Percentiles rank a stretch among this genome's conserved stretches.
Evolutionary conservation across 257 asterid genomes (phyloP).

Genomic region (Nicotiana paniculata): DNA sequence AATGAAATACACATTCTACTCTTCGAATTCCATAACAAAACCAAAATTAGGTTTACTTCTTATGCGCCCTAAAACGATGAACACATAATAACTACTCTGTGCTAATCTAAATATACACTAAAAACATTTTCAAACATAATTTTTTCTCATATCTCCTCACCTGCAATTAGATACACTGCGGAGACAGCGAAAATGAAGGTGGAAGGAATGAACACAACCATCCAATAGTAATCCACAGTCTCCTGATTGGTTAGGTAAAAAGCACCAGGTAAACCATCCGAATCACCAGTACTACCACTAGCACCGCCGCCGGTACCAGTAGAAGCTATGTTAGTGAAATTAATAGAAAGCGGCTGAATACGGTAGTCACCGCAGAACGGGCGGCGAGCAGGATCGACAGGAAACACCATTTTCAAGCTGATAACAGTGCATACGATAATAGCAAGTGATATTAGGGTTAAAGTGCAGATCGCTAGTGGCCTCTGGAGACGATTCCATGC

Average conservation of each 20-base stretch:
- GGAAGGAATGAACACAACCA: conserved; percentile 81
- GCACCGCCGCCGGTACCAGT: not conserved
- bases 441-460: conserved; percentile 40
- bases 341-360: conserved; percentile 71
- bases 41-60: not conserved
- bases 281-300: conserved; percentile 30
- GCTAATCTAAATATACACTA: not conserved
- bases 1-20: not conserved
- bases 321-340: conserved; percentile 40
- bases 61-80: not conserved
- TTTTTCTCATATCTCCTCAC: conserved; percentile 25
- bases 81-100: not conserved
- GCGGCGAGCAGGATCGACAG: conserved; percentile 53
- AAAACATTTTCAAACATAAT: not conserved
- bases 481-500: conserved; percentile 68
- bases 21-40: not conserved
- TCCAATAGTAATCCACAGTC: conserved; percentile 93
- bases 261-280: conserved; percentile 64
- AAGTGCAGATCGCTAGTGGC: conserved; percentile 29
- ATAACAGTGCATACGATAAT: conserved; percentile 49
- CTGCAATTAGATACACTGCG: conserved; percentile 59
- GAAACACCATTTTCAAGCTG: conserved; percentile 71
- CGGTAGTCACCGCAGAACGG: conserved; percentile 84
- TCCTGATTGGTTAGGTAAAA: conserved; percentile 86
- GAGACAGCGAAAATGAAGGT: conserved; percentile 47